Evolutionary conservation across 768 basidiomycete genomes (phyloP).

Genomic region (Russula abietina): DNA sequence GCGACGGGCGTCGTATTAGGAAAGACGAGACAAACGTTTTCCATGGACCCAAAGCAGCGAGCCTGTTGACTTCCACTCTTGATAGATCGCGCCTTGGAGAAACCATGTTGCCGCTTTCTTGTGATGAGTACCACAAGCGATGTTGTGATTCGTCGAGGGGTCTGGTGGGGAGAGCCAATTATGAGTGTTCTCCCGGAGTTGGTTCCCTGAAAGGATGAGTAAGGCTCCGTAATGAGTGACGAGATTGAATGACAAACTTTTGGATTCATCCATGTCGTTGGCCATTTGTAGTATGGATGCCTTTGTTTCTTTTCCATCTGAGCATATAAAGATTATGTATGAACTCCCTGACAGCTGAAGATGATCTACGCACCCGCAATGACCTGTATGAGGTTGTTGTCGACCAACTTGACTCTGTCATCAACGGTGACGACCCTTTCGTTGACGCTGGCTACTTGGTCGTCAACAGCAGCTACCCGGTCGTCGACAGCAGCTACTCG

Average conservation of each 20-base stretch:
- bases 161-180: conserved; percentile 13
- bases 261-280: not conserved
- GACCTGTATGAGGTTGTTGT: no score
- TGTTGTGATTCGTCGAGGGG: conserved; percentile 1
- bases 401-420: no score
- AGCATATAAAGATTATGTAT: no score
- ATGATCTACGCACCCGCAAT: no score
- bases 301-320: no score
- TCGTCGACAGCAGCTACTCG: no score
- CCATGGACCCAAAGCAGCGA: conserved; percentile 6
- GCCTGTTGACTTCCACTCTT: not conserved
- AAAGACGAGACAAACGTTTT: not conserved
- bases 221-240: not conserved
- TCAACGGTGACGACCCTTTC: not conserved
- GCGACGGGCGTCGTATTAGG: no score
- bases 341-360: no score
- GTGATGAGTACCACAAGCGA: not conserved
- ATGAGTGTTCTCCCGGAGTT: not conserved
- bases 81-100: not conserved
- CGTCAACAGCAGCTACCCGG: no score
- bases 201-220: not conserved
- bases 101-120: not conserved
- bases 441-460: not conserved
- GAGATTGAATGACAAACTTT: not conserved
- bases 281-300: no score